These are phyloP conservation scores for Bruguiera gymnorhiza DNA, from an alignment of 345 rosid genomes.

Conservation along the genomic window DNA sequence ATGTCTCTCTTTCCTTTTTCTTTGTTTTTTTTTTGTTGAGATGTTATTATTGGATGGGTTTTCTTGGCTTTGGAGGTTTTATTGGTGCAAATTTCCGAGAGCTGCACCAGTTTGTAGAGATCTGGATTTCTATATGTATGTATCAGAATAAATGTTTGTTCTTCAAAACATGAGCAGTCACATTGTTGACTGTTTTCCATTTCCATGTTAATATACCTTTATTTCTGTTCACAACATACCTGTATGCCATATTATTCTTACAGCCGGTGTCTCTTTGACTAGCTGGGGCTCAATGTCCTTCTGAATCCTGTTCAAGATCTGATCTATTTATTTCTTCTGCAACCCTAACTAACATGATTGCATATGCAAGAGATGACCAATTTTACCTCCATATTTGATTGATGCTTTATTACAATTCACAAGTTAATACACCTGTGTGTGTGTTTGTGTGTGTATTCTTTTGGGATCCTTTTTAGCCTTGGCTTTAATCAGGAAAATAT, in stretches of 20 bases:
- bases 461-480: too few species aligned
- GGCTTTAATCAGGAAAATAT: too few species aligned
- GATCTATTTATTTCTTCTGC: constrained; percentile 1
- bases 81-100: constrained; percentile 18
- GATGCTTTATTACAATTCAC: too few species aligned
- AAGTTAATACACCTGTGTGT: too few species aligned
- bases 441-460: too few species aligned
- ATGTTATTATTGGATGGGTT: neutral
- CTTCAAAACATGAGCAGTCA: neutral
- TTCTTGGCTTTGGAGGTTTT: constrained; percentile 4
- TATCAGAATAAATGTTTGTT: constrained; percentile 8
- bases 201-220: constrained; percentile 10
- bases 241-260: neutral
- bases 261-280: neutral
- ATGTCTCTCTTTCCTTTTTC: neutral
- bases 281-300: constrained; percentile 25
- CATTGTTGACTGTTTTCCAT: constrained; percentile 12
- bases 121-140: constrained; percentile 16
- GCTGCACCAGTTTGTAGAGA: constrained; percentile 10
- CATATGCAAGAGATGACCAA: neutral
- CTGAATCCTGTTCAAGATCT: neutral
- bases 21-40: neutral
- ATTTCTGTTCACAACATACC: constrained; percentile 8
- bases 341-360: constrained; percentile 1
- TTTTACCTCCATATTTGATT: too few species aligned